A percentile compares a stretch with the other conserved stretches of the same genome.
Evolutionary conservation across 176 grass and related monocot genomes (phyloP).

Genomic region (Oryza rufipogon): DNA sequence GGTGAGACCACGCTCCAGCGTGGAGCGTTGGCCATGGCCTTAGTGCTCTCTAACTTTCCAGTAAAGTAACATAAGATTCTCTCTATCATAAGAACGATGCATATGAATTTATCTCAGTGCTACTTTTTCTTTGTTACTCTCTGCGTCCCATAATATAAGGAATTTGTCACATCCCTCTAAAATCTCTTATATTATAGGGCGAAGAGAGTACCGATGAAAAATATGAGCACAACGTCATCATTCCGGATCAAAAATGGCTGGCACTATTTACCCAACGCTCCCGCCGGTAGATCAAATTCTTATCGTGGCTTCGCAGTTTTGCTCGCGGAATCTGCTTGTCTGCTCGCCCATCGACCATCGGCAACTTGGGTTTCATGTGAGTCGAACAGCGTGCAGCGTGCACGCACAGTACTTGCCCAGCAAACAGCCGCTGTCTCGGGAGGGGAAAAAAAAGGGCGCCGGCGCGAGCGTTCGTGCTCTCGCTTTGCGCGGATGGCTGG

Average conservation of each 20-base stretch:
- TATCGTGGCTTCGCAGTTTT: not conserved
- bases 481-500: conserved; percentile 46
- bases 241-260: not conserved
- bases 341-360: not conserved
- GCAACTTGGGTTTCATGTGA: conserved; percentile 4
- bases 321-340: not conserved
- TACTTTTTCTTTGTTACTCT: not conserved
- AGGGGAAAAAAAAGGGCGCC: too few species aligned
- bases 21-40: too few species aligned
- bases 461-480: too few species aligned
- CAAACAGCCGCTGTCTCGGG: conserved; percentile 2
- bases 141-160: too few species aligned
- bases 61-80: not conserved
- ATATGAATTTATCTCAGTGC: not conserved
- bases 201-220: not conserved
- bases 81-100: not conserved
- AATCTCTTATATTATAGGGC: too few species aligned
- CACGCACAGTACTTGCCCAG: not conserved
- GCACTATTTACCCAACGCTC: not conserved
- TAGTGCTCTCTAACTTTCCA: too few species aligned
- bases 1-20: too few species aligned
- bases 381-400: not conserved
- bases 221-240: not conserved
- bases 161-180: too few species aligned
- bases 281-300: not conserved